These are phyloP conservation scores for Populus alba DNA, from an alignment of 345 rosid genomes.

Conservation along the genomic window DNA sequence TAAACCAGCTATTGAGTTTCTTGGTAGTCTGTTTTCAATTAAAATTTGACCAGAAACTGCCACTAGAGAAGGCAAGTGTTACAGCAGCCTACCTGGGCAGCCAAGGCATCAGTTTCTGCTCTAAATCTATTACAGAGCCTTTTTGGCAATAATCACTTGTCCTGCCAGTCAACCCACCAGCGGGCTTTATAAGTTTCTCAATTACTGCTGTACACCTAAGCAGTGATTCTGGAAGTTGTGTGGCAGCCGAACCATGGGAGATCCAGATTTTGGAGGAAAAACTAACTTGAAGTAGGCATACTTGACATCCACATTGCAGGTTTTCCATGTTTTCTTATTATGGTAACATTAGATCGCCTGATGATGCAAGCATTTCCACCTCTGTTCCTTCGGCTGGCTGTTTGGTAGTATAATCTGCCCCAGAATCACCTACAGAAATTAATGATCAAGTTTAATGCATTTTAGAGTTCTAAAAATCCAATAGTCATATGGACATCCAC, in stretches of 20 bases:
- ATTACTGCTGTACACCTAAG: conserved; percentile 37
- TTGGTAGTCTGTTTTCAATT: conserved; percentile 18
- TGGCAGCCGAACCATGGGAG: conserved; percentile 22
- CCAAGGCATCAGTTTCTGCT: conserved; percentile 44
- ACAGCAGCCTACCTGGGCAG: conserved; percentile 97
- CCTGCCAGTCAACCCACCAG: conserved; percentile 28
- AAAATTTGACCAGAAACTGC: conserved; percentile 63
- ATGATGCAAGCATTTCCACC: conserved; percentile 51
- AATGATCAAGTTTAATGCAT: conserved; percentile 8
- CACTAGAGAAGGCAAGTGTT: conserved; percentile 83
- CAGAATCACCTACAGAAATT: conserved; percentile 49
- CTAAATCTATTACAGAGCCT: conserved; percentile 43
- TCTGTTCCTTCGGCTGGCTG: conserved; percentile 49
- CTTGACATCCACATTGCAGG: conserved; percentile 14
- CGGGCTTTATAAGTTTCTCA: conserved; percentile 20
- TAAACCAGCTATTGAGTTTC: conserved; percentile 26
- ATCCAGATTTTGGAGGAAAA: conserved; percentile 22
- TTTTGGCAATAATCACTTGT: conserved; percentile 22
- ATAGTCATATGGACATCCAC: neutral
- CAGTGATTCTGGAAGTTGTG: conserved; percentile 20
- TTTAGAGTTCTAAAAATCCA: conserved; percentile 1
- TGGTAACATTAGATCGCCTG: conserved; percentile 76
- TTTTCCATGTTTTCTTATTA: conserved; percentile 25
- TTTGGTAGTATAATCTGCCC: conserved; percentile 38
- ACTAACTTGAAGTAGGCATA: conserved; percentile 13